Evolutionary conservation across 1,284 basidiomycete species (phyloP).

Genomic region (Tilletia caries): DNA sequence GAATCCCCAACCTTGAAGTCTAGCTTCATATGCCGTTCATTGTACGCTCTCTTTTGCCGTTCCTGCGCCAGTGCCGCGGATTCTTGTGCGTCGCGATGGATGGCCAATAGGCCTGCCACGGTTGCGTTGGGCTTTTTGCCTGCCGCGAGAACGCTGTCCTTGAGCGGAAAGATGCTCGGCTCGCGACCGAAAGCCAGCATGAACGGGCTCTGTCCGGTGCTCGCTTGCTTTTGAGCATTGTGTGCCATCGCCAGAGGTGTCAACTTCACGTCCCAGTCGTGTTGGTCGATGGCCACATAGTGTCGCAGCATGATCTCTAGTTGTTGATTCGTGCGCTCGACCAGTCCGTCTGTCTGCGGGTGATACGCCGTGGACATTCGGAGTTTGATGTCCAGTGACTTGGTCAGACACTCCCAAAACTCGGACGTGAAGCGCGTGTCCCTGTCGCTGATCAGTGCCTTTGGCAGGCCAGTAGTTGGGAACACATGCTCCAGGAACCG

Average conservation of each 20-base stretch:
- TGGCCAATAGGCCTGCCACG: neutral
- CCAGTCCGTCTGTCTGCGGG: slow-evolving; percentile 47
- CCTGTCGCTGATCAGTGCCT: neutral
- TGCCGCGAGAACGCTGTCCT: neutral
- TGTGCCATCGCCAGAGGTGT: slow-evolving; percentile 58
- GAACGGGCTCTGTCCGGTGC: slow-evolving; percentile 55
- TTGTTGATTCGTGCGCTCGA: slow-evolving; percentile 43
- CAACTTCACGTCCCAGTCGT: slow-evolving; percentile 58
- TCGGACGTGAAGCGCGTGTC: neutral
- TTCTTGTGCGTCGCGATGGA: neutral
- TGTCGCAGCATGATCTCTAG: slow-evolving; percentile 55
- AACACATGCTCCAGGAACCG: neutral
- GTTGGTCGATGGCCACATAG: slow-evolving; percentile 55
- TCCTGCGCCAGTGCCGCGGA: neutral
- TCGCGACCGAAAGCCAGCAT: slow-evolving; percentile 52
- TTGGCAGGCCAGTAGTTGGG: neutral
- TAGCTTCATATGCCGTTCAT: neutral
- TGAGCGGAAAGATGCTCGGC: neutral
- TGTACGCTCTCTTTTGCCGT: neutral
- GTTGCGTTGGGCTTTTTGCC: neutral
- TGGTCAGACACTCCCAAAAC: neutral
- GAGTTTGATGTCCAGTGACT: neutral
- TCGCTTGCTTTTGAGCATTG: slow-evolving; percentile 56
- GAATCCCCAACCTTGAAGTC: neutral
- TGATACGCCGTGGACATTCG: neutral